Base-by-base conservation (phyloP, 140 eudicot species). In the Oenanthe javanica region DNA sequence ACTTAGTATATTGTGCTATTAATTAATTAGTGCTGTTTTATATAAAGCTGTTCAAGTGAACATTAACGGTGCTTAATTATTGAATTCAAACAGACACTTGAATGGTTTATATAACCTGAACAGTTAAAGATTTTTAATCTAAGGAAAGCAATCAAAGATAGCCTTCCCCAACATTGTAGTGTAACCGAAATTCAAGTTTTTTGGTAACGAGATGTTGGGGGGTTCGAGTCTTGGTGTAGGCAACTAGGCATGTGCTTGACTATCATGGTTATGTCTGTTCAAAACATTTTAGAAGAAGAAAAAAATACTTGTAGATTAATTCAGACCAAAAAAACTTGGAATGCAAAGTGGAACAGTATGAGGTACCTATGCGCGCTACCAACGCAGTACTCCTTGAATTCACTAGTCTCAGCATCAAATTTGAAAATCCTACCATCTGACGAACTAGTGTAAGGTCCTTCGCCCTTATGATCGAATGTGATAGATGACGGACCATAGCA, bases 391-490 rank as follows among this genome's bases (percentile, higher is more conserved):
- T 70, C 75, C 38, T 6, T 70, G 75, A 70, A 70, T 38, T 42
- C 4, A 70, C 12, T 0, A 10, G 75, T 38, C 0, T 42, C 75
- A 5, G 11, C n/a, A 15, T 70, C n/a, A 70, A 14, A 70, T 36
- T 70, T 70, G 75, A 70, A 70, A 31, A 70, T 70, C 46, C 75
- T 38, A 38, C 75, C 75, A 36, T 70, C 75, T 2, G 23, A n/a
- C 0, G 75, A 38, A 31, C 75, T 48, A 16, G 47, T 18, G 75
- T 70, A 70, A 70, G 75, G 75, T 38, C 75, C 75, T 38, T 42
- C 75, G 48, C 75, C 75, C 75, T 70, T 70, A 1, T 38, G 47
- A 4, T 70, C 75, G 9, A 70, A 70, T 4, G 75, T 18, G 7
- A 70, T 15, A 2, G 75, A 15, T 0, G 48, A 70, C 4, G 75